A percentile compares a stretch with the other conserved stretches of the same genome.
Evolutionary conservation across 306 rosid species (phyloP).

Genomic region (Fragaria vesca): DNA sequence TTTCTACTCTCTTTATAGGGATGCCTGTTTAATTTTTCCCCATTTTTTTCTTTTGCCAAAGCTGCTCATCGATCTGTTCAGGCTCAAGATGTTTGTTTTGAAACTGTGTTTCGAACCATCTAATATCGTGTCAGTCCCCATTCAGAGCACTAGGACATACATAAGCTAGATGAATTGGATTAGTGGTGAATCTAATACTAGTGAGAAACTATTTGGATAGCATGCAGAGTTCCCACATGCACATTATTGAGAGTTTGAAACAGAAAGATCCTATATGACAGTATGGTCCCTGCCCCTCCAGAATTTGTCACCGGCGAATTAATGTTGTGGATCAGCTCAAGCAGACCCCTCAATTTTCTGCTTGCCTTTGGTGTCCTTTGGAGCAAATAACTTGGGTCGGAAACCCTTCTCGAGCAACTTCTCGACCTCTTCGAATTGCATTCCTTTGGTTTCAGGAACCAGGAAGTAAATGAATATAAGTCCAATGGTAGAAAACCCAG

Average conservation of each 20-base stretch:
- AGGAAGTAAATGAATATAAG: slow-evolving; percentile 41
- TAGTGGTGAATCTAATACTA: background rate
- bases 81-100: background rate
- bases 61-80: background rate
- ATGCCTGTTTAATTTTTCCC: background rate
- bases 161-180: background rate
- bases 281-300: background rate
- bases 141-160: background rate
- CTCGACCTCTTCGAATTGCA: slow-evolving; percentile 63
- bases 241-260: background rate
- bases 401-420: slow-evolving; percentile 48
- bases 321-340: background rate
- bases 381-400: slow-evolving; percentile 22
- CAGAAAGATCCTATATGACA: background rate
- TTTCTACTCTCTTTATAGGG: background rate
- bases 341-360: slow-evolving; percentile 10
- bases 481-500: slow-evolving; percentile 55
- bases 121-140: background rate
- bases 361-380: slow-evolving; percentile 16
- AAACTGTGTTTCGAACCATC: background rate
- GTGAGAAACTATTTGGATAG: background rate
- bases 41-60: background rate
- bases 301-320: background rate
- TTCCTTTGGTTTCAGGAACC: slow-evolving; percentile 68
- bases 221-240: background rate